Conservation (phyloP, 139 green algal species). For the Tetraselmis chui region DNA sequence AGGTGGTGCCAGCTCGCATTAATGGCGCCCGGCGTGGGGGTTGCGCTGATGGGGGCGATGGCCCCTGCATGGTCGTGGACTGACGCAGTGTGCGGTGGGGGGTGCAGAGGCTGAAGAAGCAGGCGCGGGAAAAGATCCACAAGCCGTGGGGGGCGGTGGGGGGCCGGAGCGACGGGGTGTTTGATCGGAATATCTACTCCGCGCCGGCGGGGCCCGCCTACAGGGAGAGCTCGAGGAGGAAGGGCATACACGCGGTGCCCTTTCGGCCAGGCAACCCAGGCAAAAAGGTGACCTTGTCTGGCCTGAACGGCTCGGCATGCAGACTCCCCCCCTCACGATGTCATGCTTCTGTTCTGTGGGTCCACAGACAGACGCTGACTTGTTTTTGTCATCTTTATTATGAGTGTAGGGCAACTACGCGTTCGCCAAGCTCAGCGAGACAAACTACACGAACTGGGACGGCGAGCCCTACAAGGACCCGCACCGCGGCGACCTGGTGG, state of each 20-base stretch:
- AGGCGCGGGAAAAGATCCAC: not conserved
- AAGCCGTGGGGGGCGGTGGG: not conserved
- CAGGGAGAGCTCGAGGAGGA: not conserved
- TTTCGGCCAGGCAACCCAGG: not conserved
- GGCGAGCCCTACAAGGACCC: not conserved
- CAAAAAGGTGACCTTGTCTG: not conserved
- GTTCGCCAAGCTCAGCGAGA: not conserved
- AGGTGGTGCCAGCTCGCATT: no score
- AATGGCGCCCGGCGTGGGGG: no score
- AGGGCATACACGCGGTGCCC: not conserved
- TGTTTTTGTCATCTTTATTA: no score
- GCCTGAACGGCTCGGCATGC: no score
- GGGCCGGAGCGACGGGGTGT: not conserved
- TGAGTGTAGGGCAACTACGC: not conserved
- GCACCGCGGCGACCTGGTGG: not conserved
- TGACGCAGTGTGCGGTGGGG: no score
- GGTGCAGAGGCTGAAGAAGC: not conserved
- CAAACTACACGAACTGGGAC: not conserved
- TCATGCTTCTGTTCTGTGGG: no score
- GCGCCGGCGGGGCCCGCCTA: not conserved
- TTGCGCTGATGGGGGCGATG: no score
- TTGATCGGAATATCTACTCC: not conserved
- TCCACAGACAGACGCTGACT: no score
- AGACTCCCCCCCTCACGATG: no score
- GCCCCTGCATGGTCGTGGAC: no score